Conservation (phyloP, 2,329 filamentous ascomycete genomes). For the Aspergillus floridensis region DNA sequence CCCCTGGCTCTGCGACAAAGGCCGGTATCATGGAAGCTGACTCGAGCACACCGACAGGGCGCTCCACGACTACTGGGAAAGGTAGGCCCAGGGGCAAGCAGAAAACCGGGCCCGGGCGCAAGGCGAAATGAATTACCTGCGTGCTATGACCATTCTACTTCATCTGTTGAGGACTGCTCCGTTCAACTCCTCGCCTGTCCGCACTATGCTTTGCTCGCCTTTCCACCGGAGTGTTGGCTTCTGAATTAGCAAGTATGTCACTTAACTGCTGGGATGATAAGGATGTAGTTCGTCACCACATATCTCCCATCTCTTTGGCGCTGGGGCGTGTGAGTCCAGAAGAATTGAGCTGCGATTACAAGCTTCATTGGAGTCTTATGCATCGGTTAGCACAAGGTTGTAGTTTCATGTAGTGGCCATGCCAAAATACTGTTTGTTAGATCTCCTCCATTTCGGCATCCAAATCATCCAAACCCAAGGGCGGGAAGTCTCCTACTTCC, state of each 20-base stretch:
- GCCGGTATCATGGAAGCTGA: conserved; percentile 24
- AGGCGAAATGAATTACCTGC: not conserved
- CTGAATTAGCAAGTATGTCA: conserved; percentile 4
- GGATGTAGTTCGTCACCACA: not conserved
- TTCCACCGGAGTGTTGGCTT: not conserved
- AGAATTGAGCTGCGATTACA: not conserved
- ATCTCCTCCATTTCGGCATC: conserved; percentile 59
- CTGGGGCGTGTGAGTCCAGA: not conserved
- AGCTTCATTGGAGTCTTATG: conserved; percentile 1
- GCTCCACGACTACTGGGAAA: conserved; percentile 19
- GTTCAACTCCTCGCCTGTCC: not conserved
- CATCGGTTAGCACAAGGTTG: not conserved
- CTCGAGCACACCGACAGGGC: conserved; percentile 15
- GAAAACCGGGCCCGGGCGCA: conserved; percentile 20
- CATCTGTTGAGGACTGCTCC: not conserved
- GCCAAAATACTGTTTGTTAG: not conserved
- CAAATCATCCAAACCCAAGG: conserved; percentile 51
- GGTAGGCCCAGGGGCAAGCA: conserved; percentile 36
- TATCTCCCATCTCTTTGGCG: not conserved
- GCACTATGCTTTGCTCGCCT: not conserved
- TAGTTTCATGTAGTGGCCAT: not conserved
- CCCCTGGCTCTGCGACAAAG: conserved; percentile 24
- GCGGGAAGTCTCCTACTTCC: conserved; percentile 59
- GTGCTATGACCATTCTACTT: not conserved
- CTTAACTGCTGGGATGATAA: conserved; percentile 1